Percentiles rank a stretch among this genome's conserved stretches.
Evolutionary conservation across 2,329 filamentous ascomycete species (phyloP).

Genomic region (Cladosporium sp.): DNA sequence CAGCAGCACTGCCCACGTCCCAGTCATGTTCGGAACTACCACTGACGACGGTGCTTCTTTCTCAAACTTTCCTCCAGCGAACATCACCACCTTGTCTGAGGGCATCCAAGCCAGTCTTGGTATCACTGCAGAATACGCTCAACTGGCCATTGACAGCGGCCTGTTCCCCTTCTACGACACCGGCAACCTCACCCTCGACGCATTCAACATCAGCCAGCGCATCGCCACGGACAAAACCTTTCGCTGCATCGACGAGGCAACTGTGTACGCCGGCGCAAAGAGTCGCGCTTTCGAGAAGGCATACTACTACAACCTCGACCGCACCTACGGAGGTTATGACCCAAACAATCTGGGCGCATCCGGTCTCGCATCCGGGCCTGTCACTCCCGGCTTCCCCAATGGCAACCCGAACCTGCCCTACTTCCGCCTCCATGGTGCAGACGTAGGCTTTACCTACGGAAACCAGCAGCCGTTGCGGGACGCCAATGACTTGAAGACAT

Average conservation of each 20-base stretch:
- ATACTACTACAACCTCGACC: slow-evolving; percentile 57
- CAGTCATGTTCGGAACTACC: slow-evolving; percentile 51
- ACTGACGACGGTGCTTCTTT: slow-evolving; percentile 53
- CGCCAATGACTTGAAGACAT: slow-evolving; percentile 42
- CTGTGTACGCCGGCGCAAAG: slow-evolving; percentile 45
- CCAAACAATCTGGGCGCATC: slow-evolving; percentile 49
- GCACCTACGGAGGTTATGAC: slow-evolving; percentile 48
- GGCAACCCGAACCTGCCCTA: slow-evolving; percentile 49
- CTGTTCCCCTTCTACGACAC: slow-evolving; percentile 47
- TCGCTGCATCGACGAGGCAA: slow-evolving; percentile 55
- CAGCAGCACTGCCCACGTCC: slow-evolving; percentile 42
- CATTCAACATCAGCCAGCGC: slow-evolving; percentile 50
- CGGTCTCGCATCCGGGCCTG: slow-evolving; percentile 26
- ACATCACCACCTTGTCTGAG: slow-evolving; percentile 36
- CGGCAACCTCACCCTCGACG: slow-evolving; percentile 48
- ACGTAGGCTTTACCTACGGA: slow-evolving; percentile 31
- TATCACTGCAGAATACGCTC: slow-evolving; percentile 37
- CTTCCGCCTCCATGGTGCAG: slow-evolving; percentile 53
- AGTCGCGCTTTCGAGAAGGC: slow-evolving; percentile 43
- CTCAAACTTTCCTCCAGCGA: slow-evolving; percentile 41
- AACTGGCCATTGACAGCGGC: slow-evolving; percentile 36
- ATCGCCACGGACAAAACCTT: slow-evolving; percentile 55
- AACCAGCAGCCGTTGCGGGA: slow-evolving; percentile 42
- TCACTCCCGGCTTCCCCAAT: slow-evolving; percentile 32
- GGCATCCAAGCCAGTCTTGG: slow-evolving; percentile 42